phyloP scores from a whole-genome alignment of 176 grass and related monocot species.

The Hordeum marinum region DNA sequence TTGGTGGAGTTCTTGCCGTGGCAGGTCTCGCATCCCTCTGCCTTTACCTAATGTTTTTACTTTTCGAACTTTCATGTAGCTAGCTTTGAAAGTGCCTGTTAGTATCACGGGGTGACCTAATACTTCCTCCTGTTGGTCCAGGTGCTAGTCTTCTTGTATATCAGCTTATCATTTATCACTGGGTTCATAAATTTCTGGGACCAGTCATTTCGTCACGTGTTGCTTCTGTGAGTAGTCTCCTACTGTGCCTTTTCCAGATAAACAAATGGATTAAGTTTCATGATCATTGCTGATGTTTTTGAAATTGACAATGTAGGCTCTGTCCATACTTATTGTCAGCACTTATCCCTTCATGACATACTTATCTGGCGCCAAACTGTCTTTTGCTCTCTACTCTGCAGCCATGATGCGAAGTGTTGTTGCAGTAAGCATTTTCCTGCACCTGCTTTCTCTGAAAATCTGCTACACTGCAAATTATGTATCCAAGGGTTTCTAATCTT shows the following conservation, averaged over 20 bases:
- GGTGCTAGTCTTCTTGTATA: constrained; percentile 60
- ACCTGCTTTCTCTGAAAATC: background rate
- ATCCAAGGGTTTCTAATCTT: background rate
- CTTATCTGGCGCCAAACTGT: constrained; percentile 41
- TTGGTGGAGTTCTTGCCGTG: constrained; percentile 57
- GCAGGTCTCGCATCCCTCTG: constrained; percentile 40
- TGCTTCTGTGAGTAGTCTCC: constrained; percentile 39
- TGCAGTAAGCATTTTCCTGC: constrained; percentile 21
- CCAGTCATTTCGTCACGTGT: constrained; percentile 38
- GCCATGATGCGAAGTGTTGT: constrained; percentile 47
- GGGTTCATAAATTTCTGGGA: constrained; percentile 41
- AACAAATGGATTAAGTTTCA: background rate
- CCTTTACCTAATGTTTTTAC: background rate
- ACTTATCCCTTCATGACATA: constrained; percentile 58
- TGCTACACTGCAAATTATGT: background rate
- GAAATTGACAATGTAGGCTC: constrained; percentile 36
- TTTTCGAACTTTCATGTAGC: background rate
- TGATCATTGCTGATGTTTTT: background rate
- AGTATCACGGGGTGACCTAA: background rate
- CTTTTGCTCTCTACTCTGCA: constrained; percentile 44
- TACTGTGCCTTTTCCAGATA: background rate
- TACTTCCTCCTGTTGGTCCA: background rate
- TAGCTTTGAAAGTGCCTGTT: background rate
- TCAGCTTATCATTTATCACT: constrained; percentile 53
- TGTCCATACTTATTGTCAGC: constrained; percentile 43